phyloP scores from a whole-genome alignment of 1,139 yeast genomes.

The Ogataea hybrid region DNA sequence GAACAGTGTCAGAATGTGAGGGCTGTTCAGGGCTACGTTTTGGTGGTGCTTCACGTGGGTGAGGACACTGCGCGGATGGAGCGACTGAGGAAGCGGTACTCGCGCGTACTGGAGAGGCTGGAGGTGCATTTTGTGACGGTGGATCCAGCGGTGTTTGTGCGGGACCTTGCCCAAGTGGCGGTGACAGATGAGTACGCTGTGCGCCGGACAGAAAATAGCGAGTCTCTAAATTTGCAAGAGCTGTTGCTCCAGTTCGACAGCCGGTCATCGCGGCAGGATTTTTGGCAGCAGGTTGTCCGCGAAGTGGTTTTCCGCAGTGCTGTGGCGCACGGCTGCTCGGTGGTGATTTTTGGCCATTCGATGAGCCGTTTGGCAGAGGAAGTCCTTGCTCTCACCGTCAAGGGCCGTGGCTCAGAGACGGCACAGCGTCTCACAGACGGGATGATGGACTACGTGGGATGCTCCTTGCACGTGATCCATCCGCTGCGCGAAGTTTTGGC shows the following conservation, averaged over 20 bases:
- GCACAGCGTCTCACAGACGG: slow-evolving; percentile 53
- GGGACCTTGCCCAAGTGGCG: background rate
- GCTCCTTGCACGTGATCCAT: slow-evolving; percentile 45
- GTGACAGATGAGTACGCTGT: background rate
- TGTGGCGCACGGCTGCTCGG: slow-evolving; percentile 42
- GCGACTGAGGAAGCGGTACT: slow-evolving; percentile 25
- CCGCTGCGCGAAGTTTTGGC: slow-evolving; percentile 76
- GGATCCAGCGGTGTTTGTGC: slow-evolving; percentile 1
- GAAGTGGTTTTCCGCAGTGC: slow-evolving; percentile 53
- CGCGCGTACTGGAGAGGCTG: slow-evolving; percentile 8
- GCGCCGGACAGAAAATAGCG: background rate
- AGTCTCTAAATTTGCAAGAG: slow-evolving; percentile 24
- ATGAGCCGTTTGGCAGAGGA: slow-evolving; percentile 85
- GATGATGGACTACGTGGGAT: slow-evolving; percentile 31
- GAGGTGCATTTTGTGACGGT: slow-evolving; percentile 1
- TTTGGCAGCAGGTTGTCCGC: slow-evolving; percentile 47
- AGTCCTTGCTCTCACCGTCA: slow-evolving; percentile 76
- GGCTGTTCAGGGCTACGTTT: slow-evolving; percentile 66
- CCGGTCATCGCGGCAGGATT: slow-evolving; percentile 63
- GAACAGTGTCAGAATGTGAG: slow-evolving; percentile 61
- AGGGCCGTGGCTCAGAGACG: slow-evolving; percentile 80
- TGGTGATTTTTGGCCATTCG: slow-evolving; percentile 70
- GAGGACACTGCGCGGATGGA: slow-evolving; percentile 30
- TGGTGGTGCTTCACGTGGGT: slow-evolving; percentile 55
- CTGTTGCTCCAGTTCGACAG: slow-evolving; percentile 41